A percentile compares a stretch with the other conserved stretches of the same genome.
These are phyloP conservation scores for Ascochyta pisi DNA, from an alignment of 2,329 filamentous ascomycete species.

Conservation along the genomic window DNA sequence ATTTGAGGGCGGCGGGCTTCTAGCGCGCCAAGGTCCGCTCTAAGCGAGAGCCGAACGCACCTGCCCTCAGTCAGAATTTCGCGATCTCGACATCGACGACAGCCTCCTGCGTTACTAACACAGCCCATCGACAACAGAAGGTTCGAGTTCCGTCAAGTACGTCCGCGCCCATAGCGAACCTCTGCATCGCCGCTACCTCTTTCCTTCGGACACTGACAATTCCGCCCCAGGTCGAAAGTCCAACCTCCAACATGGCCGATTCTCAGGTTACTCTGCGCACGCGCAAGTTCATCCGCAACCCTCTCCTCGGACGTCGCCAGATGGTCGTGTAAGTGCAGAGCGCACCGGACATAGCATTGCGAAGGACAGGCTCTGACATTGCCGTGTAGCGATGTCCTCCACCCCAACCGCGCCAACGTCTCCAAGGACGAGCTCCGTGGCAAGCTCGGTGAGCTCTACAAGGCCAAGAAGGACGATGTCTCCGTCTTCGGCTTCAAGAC, in stretches of 20 bases:
- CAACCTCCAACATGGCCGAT: slow-evolving; percentile 79
- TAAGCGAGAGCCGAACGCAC: slow-evolving; percentile 18
- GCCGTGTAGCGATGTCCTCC: slow-evolving; percentile 88
- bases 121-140: slow-evolving; percentile 36
- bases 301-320: slow-evolving; percentile 97
- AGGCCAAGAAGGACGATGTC: slow-evolving; percentile 96
- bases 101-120: slow-evolving; percentile 32
- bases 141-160: slow-evolving; percentile 46
- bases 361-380: slow-evolving; percentile 39
- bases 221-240: slow-evolving; percentile 39
- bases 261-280: slow-evolving; percentile 71
- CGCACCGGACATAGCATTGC: slow-evolving; percentile 20
- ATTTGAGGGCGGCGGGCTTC: not conserved
- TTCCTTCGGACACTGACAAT: slow-evolving; percentile 24
- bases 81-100: slow-evolving; percentile 18
- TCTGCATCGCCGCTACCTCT: slow-evolving; percentile 12
- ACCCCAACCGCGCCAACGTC: slow-evolving; percentile 98
- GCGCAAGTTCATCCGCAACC: slow-evolving; percentile 99
- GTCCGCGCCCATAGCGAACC: slow-evolving; percentile 19
- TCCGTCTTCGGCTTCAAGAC: slow-evolving; percentile 98
- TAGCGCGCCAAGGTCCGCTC: slow-evolving; percentile 13
- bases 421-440: slow-evolving; percentile 97
- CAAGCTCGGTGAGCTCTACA: slow-evolving; percentile 96
- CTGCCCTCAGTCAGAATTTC: slow-evolving; percentile 10
- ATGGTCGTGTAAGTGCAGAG: slow-evolving; percentile 85